Percentiles rank a stretch among this genome's conserved stretches.
phyloP scores from a whole-genome alignment of 2,329 filamentous ascomycete species.

The Exophiala sp. region DNA sequence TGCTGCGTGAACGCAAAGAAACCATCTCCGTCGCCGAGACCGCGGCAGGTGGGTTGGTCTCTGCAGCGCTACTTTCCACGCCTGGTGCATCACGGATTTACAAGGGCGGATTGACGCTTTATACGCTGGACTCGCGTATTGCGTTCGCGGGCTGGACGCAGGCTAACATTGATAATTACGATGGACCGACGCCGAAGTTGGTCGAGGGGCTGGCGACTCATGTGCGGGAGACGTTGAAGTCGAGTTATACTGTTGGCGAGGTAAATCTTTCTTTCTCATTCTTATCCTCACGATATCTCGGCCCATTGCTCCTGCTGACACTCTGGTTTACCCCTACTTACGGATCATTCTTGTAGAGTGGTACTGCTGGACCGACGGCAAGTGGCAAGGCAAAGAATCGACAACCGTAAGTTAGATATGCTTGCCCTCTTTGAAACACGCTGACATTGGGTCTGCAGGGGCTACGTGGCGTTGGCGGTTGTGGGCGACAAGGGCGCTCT shows the following conservation, averaged over 20 bases:
- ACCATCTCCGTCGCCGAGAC: slow-evolving; percentile 62
- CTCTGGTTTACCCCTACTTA: background rate
- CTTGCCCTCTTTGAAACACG: background rate
- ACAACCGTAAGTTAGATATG: slow-evolving; percentile 44
- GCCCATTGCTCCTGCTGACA: background rate
- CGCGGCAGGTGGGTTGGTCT: slow-evolving; percentile 61
- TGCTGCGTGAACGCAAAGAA: slow-evolving; percentile 49
- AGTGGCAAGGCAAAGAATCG: slow-evolving; percentile 54
- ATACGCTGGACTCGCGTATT: slow-evolving; percentile 57
- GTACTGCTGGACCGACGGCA: slow-evolving; percentile 61
- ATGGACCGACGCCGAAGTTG: slow-evolving; percentile 58
- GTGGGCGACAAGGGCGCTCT: slow-evolving; percentile 47
- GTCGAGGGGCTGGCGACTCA: slow-evolving; percentile 56
- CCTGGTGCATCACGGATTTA: slow-evolving; percentile 59
- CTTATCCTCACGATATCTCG: background rate
- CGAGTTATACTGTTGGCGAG: slow-evolving; percentile 45
- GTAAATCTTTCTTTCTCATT: slow-evolving; percentile 24
- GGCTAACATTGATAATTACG: slow-evolving; percentile 50
- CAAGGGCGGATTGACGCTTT: slow-evolving; percentile 61
- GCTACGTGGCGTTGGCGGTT: slow-evolving; percentile 63
- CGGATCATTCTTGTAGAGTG: slow-evolving; percentile 45
- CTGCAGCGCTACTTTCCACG: slow-evolving; percentile 55
- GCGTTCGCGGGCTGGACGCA: slow-evolving; percentile 61
- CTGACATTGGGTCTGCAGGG: slow-evolving; percentile 36
- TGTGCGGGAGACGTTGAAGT: slow-evolving; percentile 52